phyloP scores from a whole-genome alignment of 257 asterid genomes.

The Solanum stenotomum region DNA sequence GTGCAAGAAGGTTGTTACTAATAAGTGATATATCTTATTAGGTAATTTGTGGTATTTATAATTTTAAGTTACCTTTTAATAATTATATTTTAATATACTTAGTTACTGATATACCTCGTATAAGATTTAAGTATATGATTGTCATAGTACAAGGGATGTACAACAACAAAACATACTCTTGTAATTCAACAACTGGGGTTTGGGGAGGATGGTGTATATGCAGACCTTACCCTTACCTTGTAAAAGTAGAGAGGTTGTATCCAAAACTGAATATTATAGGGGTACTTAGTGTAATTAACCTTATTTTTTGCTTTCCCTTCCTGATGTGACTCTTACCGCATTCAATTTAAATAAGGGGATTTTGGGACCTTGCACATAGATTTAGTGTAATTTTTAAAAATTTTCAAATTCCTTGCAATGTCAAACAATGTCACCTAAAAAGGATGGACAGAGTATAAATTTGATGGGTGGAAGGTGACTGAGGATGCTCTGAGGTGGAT shows the following conservation, averaged over 20 bases:
- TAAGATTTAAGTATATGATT: not conserved
- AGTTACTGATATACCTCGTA: not conserved
- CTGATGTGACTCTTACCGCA: not conserved
- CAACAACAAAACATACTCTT: not conserved
- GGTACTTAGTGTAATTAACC: not conserved
- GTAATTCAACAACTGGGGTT: not conserved
- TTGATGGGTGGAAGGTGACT: not conserved
- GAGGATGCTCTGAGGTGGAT: not conserved
- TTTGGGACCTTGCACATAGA: not conserved
- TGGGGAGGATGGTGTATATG: not conserved
- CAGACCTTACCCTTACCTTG: not conserved
- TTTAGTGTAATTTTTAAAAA: not conserved
- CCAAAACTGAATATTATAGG: not conserved
- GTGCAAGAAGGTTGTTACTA: not conserved
- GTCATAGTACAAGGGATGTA: not conserved
- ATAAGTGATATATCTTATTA: not conserved
- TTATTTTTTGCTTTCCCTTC: not conserved
- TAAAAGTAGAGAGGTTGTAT: not conserved
- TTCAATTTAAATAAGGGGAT: not conserved
- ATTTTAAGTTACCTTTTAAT: not conserved
- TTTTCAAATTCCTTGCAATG: not conserved
- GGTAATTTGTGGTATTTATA: not conserved
- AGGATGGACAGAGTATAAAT: not conserved
- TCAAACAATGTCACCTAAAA: not conserved
- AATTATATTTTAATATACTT: not conserved